phyloP scores from a whole-genome alignment of 2,329 filamentous ascomycete species.

The Chalaropsis ovoidea region DNA sequence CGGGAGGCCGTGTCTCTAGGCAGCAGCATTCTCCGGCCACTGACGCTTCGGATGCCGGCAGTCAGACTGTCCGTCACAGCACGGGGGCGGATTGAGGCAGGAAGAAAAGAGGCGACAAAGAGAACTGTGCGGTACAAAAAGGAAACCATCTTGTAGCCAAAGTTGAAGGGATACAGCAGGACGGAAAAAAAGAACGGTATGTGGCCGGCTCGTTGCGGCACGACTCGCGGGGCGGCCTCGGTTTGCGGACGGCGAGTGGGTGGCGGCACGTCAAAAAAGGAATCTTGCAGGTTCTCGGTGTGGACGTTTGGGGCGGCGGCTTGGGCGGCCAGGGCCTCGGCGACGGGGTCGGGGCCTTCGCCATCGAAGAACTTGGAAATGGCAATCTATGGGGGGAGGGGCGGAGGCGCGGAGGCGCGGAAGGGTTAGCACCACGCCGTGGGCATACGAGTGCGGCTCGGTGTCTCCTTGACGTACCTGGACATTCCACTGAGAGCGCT shows the following conservation, averaged over 20 bases:
- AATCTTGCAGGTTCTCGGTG: slow-evolving; percentile 64
- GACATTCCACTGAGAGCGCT: slow-evolving; percentile 91
- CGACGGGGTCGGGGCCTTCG: slow-evolving; percentile 71
- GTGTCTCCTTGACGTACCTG: slow-evolving; percentile 45
- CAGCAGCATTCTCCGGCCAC: slow-evolving; percentile 63
- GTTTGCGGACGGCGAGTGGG: slow-evolving; percentile 32
- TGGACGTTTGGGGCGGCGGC: slow-evolving; percentile 53
- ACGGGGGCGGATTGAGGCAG: slow-evolving; percentile 50
- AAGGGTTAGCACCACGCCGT: not conserved
- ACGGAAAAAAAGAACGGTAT: slow-evolving; percentile 62
- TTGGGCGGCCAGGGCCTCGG: slow-evolving; percentile 60
- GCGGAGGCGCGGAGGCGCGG: not conserved
- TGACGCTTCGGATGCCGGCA: slow-evolving; percentile 48
- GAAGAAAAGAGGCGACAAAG: slow-evolving; percentile 71
- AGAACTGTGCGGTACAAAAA: slow-evolving; percentile 61
- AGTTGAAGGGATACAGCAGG: slow-evolving; percentile 52
- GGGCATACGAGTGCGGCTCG: not conserved
- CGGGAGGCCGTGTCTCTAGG: slow-evolving; percentile 80
- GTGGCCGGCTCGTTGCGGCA: slow-evolving; percentile 66
- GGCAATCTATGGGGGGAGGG: slow-evolving; percentile 55
- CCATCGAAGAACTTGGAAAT: slow-evolving; percentile 97
- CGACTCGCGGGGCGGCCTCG: slow-evolving; percentile 72
- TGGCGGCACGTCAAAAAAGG: slow-evolving; percentile 35
- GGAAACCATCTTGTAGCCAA: slow-evolving; percentile 63
- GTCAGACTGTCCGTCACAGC: slow-evolving; percentile 45